A percentile compares a stretch with the other conserved stretches of the same genome.
phyloP scores from a whole-genome alignment of 768 basidiomycete species.

The Agaricus sinodeliciosus region DNA sequence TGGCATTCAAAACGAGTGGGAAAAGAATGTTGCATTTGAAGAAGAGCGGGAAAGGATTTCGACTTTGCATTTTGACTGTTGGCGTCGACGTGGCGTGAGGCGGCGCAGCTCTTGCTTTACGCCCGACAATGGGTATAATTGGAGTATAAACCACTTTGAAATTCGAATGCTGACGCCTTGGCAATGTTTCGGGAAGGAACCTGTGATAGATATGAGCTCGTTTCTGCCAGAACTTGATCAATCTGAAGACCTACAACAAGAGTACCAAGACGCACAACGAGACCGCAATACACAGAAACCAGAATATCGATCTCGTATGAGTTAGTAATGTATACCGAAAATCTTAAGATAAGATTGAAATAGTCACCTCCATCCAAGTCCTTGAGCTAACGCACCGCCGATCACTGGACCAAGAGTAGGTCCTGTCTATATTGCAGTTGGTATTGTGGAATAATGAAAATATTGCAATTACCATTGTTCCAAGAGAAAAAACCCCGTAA shows the following conservation, averaged over 20 bases:
- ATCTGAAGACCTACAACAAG: constrained; percentile 31
- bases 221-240: background rate
- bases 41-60: constrained; percentile 53
- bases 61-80: constrained; percentile 27
- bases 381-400: constrained; percentile 50
- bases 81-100: constrained; percentile 17
- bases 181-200: constrained; percentile 45
- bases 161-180: constrained; percentile 3
- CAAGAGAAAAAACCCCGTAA: constrained; percentile 59
- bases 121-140: constrained; percentile 6
- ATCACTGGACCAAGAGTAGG: constrained; percentile 58
- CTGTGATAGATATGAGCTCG: constrained; percentile 22
- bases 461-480: constrained; percentile 41
- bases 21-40: constrained; percentile 47
- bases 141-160: constrained; percentile 4
- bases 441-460: background rate
- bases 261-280: constrained; percentile 40
- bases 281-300: constrained; percentile 50
- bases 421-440: constrained; percentile 29
- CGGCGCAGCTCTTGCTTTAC: background rate
- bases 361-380: constrained; percentile 58
- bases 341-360: background rate
- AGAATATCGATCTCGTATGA: constrained; percentile 46
- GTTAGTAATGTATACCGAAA: background rate
- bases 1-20: constrained; percentile 43